These are phyloP conservation scores for Nicotiana obtusifolia DNA, from an alignment of 257 asterid genomes.

Conservation along the genomic window DNA sequence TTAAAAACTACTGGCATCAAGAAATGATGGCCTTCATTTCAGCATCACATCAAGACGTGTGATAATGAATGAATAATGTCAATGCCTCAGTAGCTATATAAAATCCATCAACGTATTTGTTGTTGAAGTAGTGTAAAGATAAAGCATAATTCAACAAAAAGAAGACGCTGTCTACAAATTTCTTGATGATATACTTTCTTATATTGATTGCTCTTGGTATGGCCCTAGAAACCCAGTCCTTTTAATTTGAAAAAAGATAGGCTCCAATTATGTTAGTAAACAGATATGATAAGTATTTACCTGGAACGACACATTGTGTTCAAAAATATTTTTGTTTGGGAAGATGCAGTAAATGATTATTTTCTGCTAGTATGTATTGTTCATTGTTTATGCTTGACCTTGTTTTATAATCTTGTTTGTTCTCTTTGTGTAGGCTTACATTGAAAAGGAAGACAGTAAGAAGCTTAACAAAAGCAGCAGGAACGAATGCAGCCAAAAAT, in stretches of 20 bases:
- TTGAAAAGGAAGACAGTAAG: slow-evolving; percentile 94
- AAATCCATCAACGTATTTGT: not conserved
- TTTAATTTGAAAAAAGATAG: not conserved
- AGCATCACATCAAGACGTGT: not conserved
- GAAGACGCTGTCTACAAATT: not conserved
- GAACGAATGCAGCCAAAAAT: slow-evolving; percentile 99
- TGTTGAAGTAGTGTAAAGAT: not conserved
- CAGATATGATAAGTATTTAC: not conserved
- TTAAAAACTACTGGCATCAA: not conserved
- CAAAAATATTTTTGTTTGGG: not conserved
- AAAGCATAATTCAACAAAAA: not conserved
- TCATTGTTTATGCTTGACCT: not conserved
- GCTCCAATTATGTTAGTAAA: not conserved
- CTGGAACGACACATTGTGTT: not conserved
- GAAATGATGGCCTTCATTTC: not conserved
- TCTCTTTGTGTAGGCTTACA: slow-evolving; percentile 60
- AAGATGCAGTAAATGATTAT: not conserved
- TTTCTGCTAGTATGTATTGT: not conserved
- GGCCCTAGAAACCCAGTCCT: not conserved
- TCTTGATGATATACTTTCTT: not conserved
- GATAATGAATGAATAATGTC: not conserved
- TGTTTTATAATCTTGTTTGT: not conserved
- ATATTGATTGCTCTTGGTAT: not conserved
- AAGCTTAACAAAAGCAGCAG: slow-evolving; percentile 93
- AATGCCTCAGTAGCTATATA: not conserved